Evolutionary conservation across 73 alveolate genomes (phyloP).

Genomic region (Tetrahymena borealis): DNA sequence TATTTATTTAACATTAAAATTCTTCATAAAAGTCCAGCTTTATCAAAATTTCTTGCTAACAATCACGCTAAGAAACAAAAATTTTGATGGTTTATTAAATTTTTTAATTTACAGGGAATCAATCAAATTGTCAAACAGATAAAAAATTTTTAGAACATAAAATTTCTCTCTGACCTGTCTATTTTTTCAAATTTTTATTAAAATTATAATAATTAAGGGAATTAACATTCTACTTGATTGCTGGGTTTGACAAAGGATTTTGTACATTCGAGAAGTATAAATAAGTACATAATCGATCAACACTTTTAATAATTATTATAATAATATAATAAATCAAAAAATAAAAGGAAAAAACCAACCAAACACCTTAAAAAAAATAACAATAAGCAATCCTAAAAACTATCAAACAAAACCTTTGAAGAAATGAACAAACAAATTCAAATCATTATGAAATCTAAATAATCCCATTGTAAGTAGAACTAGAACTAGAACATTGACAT

Average conservation of each 20-base stretch:
- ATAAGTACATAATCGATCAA: too few relatives aligned
- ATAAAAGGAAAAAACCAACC: not conserved
- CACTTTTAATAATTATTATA: too few relatives aligned
- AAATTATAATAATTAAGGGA: not conserved
- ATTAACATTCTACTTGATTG: too few relatives aligned
- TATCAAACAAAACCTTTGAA: not conserved
- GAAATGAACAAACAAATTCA: not conserved
- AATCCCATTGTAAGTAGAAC: too few relatives aligned
- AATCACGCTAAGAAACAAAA: too few relatives aligned
- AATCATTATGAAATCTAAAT: too few relatives aligned
- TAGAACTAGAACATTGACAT: not conserved
- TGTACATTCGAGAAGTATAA: too few relatives aligned
- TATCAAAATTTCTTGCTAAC: too few relatives aligned
- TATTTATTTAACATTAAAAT: too few relatives aligned
- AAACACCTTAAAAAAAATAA: not conserved
- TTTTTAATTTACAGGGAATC: not conserved
- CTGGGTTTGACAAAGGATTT: too few relatives aligned
- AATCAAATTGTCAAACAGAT: not conserved
- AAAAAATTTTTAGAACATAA: not conserved
- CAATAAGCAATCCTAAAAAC: not conserved
- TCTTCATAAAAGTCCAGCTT: too few relatives aligned
- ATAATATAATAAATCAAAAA: too few relatives aligned
- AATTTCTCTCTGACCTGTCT: not conserved
- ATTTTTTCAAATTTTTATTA: not conserved
- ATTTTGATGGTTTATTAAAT: not conserved